phyloP scores from a whole-genome alignment of 1,139 yeast species.

The Suhomyces chickasaworum region DNA sequence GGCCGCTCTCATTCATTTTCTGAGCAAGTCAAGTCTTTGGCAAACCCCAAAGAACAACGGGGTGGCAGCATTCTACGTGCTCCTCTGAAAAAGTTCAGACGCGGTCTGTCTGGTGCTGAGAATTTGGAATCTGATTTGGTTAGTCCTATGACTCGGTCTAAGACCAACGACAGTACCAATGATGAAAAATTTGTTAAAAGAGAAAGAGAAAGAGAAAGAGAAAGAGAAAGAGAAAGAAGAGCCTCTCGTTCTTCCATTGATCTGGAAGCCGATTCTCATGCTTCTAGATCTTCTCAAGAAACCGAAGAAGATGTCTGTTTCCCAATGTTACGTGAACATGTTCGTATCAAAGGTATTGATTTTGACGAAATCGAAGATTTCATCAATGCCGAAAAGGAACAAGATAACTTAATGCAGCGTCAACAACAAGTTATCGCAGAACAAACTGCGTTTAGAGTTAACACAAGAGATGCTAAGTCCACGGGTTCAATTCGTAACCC shows the following conservation, averaged over 20 bases:
- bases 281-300: slow-evolving; percentile 73
- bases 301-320: slow-evolving; percentile 98
- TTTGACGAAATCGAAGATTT: slow-evolving; percentile 79
- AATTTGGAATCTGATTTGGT: slow-evolving; percentile 26
- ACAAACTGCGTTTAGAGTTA: slow-evolving; percentile 29
- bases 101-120: slow-evolving; percentile 20
- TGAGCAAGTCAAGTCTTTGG: slow-evolving; percentile 19
- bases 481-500: slow-evolving; percentile 23
- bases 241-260: slow-evolving; percentile 47
- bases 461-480: slow-evolving; percentile 24
- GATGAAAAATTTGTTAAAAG: slow-evolving; percentile 9
- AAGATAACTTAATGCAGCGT: slow-evolving; percentile 26
- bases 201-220: slow-evolving; percentile 15
- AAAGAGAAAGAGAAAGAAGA: slow-evolving; percentile 21
- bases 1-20: slow-evolving; percentile 38
- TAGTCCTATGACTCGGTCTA: slow-evolving; percentile 35
- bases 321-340: slow-evolving; percentile 81
- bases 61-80: slow-evolving; percentile 10
- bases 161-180: slow-evolving; percentile 38
- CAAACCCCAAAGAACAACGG: slow-evolving; percentile 12
- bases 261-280: slow-evolving; percentile 70
- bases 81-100: slow-evolving; percentile 17
- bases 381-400: slow-evolving; percentile 53
- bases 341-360: slow-evolving; percentile 71
- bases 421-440: slow-evolving; percentile 38